phyloP scores from a whole-genome alignment of 202 grass and related monocot species.

The Carex arenaria region DNA sequence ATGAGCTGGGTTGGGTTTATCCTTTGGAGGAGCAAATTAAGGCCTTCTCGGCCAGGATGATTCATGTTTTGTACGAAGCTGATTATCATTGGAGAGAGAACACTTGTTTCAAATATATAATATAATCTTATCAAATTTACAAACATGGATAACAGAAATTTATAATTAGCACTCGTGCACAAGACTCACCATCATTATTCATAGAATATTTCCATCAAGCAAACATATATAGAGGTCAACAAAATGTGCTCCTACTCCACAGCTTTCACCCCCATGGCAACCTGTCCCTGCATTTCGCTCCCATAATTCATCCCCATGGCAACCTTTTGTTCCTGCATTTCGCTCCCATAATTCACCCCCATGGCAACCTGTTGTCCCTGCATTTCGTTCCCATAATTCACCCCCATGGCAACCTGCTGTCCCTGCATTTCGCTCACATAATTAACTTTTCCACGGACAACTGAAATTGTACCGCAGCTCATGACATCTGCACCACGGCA shows the following conservation, averaged over 20 bases:
- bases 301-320: constrained; percentile 23
- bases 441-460: constrained; percentile 36
- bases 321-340: constrained; percentile 6
- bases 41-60: neutral
- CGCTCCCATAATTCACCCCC: constrained; percentile 29
- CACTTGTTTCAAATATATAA: neutral
- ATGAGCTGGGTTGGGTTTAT: neutral
- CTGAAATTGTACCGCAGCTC: constrained; percentile 36
- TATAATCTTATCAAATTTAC: neutral
- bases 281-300: constrained; percentile 16
- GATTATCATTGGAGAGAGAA: neutral
- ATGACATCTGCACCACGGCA: constrained; percentile 43
- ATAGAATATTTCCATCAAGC: neutral
- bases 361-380: neutral
- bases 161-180: neutral
- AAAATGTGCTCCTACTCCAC: neutral
- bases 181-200: neutral
- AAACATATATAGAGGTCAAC: neutral
- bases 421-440: constrained; percentile 25
- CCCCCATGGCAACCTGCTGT: neutral
- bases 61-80: neutral
- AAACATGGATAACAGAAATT: neutral
- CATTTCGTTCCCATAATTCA: constrained; percentile 31
- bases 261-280: constrained; percentile 12
- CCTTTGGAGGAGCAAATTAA: neutral